Base-by-base conservation (phyloP, 2,329 filamentous ascomycete species). In the Emmonsiellopsis sp. region DNA sequence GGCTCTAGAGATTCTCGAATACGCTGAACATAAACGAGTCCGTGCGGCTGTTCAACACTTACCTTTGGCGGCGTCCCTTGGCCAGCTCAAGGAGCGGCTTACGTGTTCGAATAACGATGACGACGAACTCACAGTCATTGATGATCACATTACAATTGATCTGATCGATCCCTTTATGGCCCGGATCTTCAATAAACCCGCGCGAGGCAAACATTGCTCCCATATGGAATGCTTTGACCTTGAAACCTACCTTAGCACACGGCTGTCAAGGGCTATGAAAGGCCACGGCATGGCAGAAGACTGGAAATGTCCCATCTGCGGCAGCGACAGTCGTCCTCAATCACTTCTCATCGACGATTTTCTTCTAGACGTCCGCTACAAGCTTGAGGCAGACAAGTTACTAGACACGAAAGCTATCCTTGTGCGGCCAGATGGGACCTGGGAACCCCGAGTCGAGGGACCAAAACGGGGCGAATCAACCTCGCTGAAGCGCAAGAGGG, bases 191-290 rank as follows among this genome's bases (percentile, higher is more conserved):
- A 73, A 79, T 5, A 76, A 78, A 0, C 92, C 93, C 1, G 88
- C 85, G 2, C 84, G 91, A 32, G 84, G 88, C 31, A 72, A 63
- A 6, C 61, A 68, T 2, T 98, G 93, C 66, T 73, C 74, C 27
- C 92, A 98, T 65, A 74, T 85, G 37, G 88, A 96, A 64, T 95
- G 90, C 65, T 96, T 97, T 65, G 92, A 97, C 65, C 81, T 96
- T 6, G 79, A 86, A 17, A 91, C 81, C 0, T 97, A 88, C 74
- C 78, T 98, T 7, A 68, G 75, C 11, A 88, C 85, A 5, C 82
- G 88, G 13, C 65, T 61, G 21, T 68, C 65, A 27, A 71, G 66
- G 42, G 74, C 75, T 5, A 69, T 71, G 11, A 49, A 65, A 74
- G 51, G 44, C 14, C 54, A 58, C 27, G 57, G 60, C 21, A 51